Evolutionary conservation across 164 flowering plant genomes (phyloP), one percentile per base, ranked within the genome.

Genomic region (Buxus sempervirens): DNA sequence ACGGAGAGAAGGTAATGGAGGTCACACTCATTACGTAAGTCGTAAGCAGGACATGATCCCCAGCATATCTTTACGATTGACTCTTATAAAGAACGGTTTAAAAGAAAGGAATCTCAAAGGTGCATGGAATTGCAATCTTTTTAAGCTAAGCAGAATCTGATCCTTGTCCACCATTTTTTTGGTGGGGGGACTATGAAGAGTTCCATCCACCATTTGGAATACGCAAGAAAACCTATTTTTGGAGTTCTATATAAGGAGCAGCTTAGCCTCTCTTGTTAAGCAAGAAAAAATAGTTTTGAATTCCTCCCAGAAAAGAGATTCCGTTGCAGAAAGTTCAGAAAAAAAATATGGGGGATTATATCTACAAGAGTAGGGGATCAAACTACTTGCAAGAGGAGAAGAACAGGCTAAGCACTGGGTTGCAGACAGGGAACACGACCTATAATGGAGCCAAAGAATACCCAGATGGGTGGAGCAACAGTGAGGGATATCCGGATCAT

Each of bases 401-500:
- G 38, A 51, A 62, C 27, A 58, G 42, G 69, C 36, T 13, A 36
- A 58, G 25, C 53, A 12, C 62, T 41, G 45, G 67, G 28, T 22
- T 16, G 23, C 61, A 68, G 14, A 19, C 58, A 53, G 73, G 71
- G 76, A 68, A 68, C 12, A 57, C 55, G 32, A 67, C 74, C 16
- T 49, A 49, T 13, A 56, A 54, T 65, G 76, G 77, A 71, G 65
- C 55, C 42, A 28, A 64, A 59, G 38, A 3, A 32, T 7, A n/a
- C n/a, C n/a, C 70, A 22, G 69, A 76, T 62, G 42, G 41, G 23
- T 70, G 41, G 16, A 45, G 21, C 58, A 63, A 62, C 16, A 18
- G 54, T 24, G 81, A 70, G 55, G 60, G 51, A 54, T 20, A 18
- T 56, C 60, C 45, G 1, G 79, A 78, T 58, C 78, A 80, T 51